A percentile compares a stretch with the other conserved stretches of the same genome.
phyloP scores from a whole-genome alignment of 208 protist genomes.

The Wallacemonas collosoma region DNA sequence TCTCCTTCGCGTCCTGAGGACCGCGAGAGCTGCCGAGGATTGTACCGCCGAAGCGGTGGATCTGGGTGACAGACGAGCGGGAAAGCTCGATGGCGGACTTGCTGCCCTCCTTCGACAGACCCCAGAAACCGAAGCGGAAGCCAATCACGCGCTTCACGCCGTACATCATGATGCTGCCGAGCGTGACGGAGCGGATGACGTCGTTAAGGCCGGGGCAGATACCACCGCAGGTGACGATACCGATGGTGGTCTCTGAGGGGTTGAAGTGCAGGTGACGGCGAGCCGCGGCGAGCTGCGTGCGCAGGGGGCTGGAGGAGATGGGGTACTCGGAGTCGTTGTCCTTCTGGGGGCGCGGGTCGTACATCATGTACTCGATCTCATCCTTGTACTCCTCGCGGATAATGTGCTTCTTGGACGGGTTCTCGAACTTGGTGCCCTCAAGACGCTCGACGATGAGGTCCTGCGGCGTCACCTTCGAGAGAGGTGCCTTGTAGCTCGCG shows the following conservation, averaged over 20 bases:
- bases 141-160: constrained; percentile 91
- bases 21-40: constrained; percentile 93
- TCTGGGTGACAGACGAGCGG: constrained; percentile 72
- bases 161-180: constrained; percentile 79
- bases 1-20: constrained; percentile 84
- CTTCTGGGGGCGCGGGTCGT: constrained; percentile 77
- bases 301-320: constrained; percentile 66
- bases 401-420: constrained; percentile 84
- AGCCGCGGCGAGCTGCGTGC: constrained; percentile 79
- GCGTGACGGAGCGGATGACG: constrained; percentile 93
- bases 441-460: constrained; percentile 84
- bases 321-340: constrained; percentile 56
- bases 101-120: constrained; percentile 87
- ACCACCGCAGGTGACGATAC: constrained; percentile 95
- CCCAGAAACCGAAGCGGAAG: constrained; percentile 93
- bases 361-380: constrained; percentile 88
- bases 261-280: constrained; percentile 90
- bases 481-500: constrained; percentile 42
- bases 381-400: constrained; percentile 72
- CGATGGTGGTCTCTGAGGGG: constrained; percentile 83
- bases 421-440: constrained; percentile 66
- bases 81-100: constrained; percentile 89
- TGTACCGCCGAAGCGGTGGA: constrained; percentile 93
- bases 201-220: constrained; percentile 96
- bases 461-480: constrained; percentile 58